phyloP scores from a whole-genome alignment of 225 moss, liverwort and hornwort genomes.

The Antitrichia curtipendula region DNA sequence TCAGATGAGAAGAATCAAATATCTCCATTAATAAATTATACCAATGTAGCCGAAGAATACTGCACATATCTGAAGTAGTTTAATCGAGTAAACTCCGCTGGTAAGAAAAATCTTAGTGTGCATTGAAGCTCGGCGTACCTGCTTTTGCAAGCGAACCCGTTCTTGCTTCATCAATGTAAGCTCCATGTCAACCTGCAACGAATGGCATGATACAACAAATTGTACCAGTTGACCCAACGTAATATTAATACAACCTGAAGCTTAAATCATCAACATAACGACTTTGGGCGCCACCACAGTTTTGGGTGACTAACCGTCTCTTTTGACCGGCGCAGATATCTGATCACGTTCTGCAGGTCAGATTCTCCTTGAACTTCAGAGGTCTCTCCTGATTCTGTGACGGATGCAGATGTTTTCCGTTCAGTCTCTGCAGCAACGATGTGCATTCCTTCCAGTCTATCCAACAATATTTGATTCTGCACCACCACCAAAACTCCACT shows the following conservation, averaged over 20 bases:
- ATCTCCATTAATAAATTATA: neutral
- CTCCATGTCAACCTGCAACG: conserved; percentile 80
- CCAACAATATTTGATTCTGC: conserved; percentile 82
- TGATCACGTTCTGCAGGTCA: conserved; percentile 86
- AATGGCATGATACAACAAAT: neutral
- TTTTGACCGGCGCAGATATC: conserved; percentile 92
- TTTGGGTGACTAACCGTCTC: conserved; percentile 59
- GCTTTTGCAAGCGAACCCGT: conserved; percentile 78
- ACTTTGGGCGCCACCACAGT: neutral
- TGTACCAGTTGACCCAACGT: neutral
- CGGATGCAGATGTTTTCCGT: conserved; percentile 47
- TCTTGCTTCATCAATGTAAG: conserved; percentile 90
- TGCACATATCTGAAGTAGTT: neutral
- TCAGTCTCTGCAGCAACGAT: conserved; percentile 67
- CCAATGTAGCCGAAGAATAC: neutral
- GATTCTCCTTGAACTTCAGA: conserved; percentile 56
- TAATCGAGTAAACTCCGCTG: neutral
- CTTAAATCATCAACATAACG: neutral
- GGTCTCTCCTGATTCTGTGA: conserved; percentile 30
- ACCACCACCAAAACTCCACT: neutral
- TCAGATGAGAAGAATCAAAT: neutral
- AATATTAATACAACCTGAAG: neutral
- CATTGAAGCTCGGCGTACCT: conserved; percentile 27
- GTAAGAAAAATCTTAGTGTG: neutral
- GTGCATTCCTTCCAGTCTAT: conserved; percentile 92